Evolutionary conservation across 2,329 filamentous ascomycete species (phyloP), one percentile per base, ranked within the genome.

Genomic region (Atkinsonella hypoxylon): DNA sequence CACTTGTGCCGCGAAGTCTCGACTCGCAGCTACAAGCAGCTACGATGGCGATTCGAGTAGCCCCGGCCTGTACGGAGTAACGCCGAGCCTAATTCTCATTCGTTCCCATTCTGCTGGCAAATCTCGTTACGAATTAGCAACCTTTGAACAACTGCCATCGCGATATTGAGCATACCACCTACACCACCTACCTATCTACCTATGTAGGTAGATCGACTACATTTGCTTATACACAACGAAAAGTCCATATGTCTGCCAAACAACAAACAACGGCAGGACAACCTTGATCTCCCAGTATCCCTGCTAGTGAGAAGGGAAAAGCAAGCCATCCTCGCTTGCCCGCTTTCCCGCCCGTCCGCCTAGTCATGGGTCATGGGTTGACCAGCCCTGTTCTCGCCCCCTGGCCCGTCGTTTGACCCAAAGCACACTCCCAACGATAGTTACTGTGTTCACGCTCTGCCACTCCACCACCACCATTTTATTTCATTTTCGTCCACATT

Each of bases 281-380:
- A 11, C 26, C 17, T n/a, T 31, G 18, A 44, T 17, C 31, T 13
- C 30, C 41, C 15, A 11, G 5, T 18, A 50, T 46, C 48, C 48
- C 48, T 50, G 43, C 43, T 41, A 41, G 32, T 40, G 26, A 43
- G 31, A 40, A 41, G 42, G 32, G 41, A 30, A 32, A 40, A 31
- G 45, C 45, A 48, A 48, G 39, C 50, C 50, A 48, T 45, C 36
- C 44, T 51, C 38, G 49, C 43, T 42, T 47, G 38, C 31, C 41
- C 50, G 45, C 45, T 30, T 13, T 47, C 45, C 49, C 31, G 45
- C 39, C 40, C 49, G 45, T 32, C 40, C 41, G 50, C 34, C 45
- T 47, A 22, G 30, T 47, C 10, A 51, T 20, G 49, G 3, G 22
- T 6, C 22, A 26, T 26, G 26, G 26, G 26, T 7, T 26, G 18